Evolutionary conservation across 2,329 filamentous ascomycete species (phyloP).

Genomic region (Epicoccum nigrum): DNA sequence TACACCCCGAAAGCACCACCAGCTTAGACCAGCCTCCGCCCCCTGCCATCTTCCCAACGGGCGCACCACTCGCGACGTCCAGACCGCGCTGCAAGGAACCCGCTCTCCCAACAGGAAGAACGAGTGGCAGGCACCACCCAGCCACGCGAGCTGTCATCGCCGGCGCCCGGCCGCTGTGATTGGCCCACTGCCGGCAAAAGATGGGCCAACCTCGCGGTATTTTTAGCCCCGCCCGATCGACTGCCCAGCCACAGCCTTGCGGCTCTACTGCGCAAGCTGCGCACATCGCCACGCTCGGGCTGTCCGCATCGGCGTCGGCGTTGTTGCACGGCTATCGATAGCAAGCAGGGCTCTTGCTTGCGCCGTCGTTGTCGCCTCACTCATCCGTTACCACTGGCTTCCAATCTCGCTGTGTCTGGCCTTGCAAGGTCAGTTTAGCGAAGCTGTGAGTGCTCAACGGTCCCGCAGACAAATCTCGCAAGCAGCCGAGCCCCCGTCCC

Average conservation of each 20-base stretch:
- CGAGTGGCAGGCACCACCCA: not conserved
- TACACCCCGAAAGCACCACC: conserved; percentile 12
- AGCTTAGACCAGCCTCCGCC: conserved; percentile 14
- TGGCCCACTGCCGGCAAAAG: not conserved
- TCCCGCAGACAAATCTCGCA: no score
- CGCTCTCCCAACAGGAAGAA: not conserved
- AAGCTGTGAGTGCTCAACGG: no score
- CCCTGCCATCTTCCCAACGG: not conserved
- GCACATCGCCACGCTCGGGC: conserved; percentile 1
- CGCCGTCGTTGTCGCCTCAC: not conserved
- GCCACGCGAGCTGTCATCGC: conserved; percentile 1
- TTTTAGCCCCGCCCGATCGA: not conserved
- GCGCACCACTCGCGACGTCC: no score
- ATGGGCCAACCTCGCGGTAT: conserved; percentile 4
- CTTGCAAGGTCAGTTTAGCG: no score
- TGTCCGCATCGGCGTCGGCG: no score
- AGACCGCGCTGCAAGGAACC: conserved; percentile 8
- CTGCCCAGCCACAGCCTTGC: not conserved
- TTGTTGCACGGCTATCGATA: not conserved
- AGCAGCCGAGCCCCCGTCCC: no score
- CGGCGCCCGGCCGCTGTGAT: not conserved
- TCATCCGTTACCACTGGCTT: no score
- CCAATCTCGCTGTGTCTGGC: no score
- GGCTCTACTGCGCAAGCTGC: conserved; percentile 10
- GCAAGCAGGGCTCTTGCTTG: no score